Percentiles rank a stretch among this genome's conserved stretches.
Evolutionary conservation across 2,329 filamentous ascomycete genomes (phyloP).

Genomic region (Alternaria brassicicola): DNA sequence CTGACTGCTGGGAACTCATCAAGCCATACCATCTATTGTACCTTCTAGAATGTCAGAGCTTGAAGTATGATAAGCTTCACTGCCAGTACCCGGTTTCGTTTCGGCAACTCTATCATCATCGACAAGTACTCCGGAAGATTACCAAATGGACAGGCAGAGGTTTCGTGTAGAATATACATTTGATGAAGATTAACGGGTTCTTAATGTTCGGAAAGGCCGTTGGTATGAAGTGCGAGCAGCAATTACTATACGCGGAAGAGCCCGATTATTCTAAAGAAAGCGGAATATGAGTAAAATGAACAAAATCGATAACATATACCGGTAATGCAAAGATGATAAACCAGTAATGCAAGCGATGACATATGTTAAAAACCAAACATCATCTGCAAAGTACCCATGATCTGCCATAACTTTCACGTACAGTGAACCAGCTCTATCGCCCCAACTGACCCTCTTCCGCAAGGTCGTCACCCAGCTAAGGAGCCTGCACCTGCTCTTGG

Average conservation of each 20-base stretch:
- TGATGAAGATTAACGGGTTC: neutral
- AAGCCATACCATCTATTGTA: neutral
- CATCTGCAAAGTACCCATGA: neutral
- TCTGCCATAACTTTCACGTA: neutral
- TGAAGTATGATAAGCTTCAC: neutral
- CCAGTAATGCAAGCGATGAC: neutral
- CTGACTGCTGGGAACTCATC: neutral
- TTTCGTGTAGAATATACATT: neutral
- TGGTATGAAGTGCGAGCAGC: neutral
- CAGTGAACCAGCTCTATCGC: neutral
- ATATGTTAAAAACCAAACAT: neutral
- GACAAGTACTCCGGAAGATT: neutral
- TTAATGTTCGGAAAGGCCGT: neutral
- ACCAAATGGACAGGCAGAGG: neutral
- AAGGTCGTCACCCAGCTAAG: constrained; percentile 6
- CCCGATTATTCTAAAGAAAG: neutral
- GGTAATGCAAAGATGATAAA: neutral
- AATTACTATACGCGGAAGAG: neutral
- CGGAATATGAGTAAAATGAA: neutral
- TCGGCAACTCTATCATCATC: neutral
- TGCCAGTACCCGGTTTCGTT: neutral
- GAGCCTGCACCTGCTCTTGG: neutral
- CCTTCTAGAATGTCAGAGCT: neutral
- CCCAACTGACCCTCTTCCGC: constrained; percentile 1
- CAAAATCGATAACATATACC: neutral